Base-by-base conservation (phyloP, 805 yeast genomes). In the Ogataea methanolica region DNA sequence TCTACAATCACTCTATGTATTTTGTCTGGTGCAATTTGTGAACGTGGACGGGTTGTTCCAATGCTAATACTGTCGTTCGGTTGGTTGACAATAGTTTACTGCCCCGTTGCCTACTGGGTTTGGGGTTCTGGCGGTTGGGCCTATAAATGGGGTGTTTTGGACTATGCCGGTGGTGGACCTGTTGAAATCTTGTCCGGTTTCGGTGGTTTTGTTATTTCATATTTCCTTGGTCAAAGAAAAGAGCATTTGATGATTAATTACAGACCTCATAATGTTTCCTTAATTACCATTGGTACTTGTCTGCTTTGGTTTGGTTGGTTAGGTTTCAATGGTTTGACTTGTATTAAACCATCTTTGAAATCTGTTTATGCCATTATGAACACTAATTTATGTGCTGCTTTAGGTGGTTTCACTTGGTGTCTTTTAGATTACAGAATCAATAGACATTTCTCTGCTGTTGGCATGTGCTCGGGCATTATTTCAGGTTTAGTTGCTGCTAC, bases 111-210 rank as follows among this genome's bases (percentile, higher is more conserved):
- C 6, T 88, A 82, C 68, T 91, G 98, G 97, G 82, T 88, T 46
- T 92, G 98, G 98, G 85, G 89, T 47, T 62, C 87, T 1, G 83
- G 83, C 41, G 98, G 99, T 36, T 92, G 98, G 98, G 96, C 96
- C 35, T 76, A 76, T 55, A 74, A 81, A 57, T 92, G 96, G 82
- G 97, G 96, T 6, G 98, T 84, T 1, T 73, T 92, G 44, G 99
- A 92, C 65, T 92, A 88, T 66, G 99, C 99, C 22, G 99, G 99
- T 31, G 98, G 98, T 47, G 97, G 97, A 0, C 96, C 97, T 0
- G 97, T 92, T 26, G 98, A 92, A 66, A 88, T 94, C 47, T 76
- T 88, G 31, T 83, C 95, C 22, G 98, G 98, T 51, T 85, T 90
- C 22, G 86, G 89, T 34, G 97, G 96, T 1, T 83, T 92, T 58